Evolutionary conservation across 106 monocot genomes (phyloP).

Genomic region (Vanilla planifolia): DNA sequence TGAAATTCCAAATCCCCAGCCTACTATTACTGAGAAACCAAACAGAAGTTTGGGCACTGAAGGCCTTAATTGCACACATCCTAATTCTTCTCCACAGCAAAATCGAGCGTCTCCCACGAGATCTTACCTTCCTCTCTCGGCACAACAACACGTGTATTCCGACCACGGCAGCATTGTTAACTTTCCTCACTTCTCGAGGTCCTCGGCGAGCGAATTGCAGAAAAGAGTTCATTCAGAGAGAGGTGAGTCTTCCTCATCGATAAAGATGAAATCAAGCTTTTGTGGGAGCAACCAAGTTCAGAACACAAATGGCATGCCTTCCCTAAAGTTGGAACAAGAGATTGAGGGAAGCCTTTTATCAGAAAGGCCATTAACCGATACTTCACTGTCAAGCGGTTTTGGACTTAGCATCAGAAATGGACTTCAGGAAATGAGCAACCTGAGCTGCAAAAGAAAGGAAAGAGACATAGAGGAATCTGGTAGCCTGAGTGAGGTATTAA

Average conservation of each 20-base stretch:
- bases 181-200: constrained; percentile 33
- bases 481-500: constrained; percentile 63
- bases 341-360: not conserved
- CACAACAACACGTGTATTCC: not conserved
- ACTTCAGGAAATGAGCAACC: constrained; percentile 18
- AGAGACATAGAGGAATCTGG: constrained; percentile 50
- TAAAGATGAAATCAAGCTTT: constrained; percentile 34
- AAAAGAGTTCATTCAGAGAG: constrained; percentile 14
- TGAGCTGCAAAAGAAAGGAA: constrained; percentile 49
- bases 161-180: constrained; percentile 8
- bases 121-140: not conserved
- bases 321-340: constrained; percentile 14
- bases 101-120: constrained; percentile 31
- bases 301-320: not conserved
- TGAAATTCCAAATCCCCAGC: constrained; percentile 29
- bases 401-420: constrained; percentile 35
- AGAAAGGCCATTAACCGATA: constrained; percentile 17
- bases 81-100: not conserved
- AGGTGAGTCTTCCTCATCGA: constrained; percentile 32
- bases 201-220: not conserved
- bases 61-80: not conserved
- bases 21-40: not conserved
- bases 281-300: constrained; percentile 40
- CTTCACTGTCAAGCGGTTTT: constrained; percentile 49
- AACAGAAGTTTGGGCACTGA: not conserved